Percentiles rank a stretch among this genome's conserved stretches.
phyloP scores from a whole-genome alignment of 2,329 filamentous ascomycete species.

The Botrytis deweyae region DNA sequence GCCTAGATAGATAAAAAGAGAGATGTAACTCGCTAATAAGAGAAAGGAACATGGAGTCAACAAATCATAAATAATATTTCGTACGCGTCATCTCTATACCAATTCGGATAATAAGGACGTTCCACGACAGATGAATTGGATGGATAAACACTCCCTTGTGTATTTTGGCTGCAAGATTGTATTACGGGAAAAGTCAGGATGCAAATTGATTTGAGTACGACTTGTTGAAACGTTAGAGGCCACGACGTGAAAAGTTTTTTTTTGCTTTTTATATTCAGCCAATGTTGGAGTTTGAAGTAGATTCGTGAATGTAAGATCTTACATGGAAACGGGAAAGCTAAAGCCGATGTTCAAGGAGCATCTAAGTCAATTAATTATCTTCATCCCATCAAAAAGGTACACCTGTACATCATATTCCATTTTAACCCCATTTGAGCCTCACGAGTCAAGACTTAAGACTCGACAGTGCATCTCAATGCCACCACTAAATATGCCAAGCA shows the following conservation, averaged over 20 bases:
- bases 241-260: background rate
- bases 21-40: background rate
- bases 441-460: background rate
- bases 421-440: background rate
- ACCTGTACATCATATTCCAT: background rate
- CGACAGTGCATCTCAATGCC: background rate
- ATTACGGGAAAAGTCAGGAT: background rate
- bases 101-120: background rate
- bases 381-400: background rate
- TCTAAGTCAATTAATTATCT: background rate
- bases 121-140: background rate
- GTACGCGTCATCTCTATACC: constrained; percentile 8
- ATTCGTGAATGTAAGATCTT: background rate
- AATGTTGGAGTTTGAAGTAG: background rate
- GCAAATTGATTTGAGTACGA: background rate
- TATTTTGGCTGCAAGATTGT: background rate
- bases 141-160: background rate
- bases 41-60: background rate
- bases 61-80: background rate
- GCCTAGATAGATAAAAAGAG: background rate
- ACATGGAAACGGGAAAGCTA: background rate
- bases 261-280: background rate
- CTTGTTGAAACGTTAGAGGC: background rate
- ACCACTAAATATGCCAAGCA: background rate
- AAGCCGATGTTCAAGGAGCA: background rate